Conservation (phyloP, 1,284 basidiomycete genomes). For the Sutorius eximius region DNA sequence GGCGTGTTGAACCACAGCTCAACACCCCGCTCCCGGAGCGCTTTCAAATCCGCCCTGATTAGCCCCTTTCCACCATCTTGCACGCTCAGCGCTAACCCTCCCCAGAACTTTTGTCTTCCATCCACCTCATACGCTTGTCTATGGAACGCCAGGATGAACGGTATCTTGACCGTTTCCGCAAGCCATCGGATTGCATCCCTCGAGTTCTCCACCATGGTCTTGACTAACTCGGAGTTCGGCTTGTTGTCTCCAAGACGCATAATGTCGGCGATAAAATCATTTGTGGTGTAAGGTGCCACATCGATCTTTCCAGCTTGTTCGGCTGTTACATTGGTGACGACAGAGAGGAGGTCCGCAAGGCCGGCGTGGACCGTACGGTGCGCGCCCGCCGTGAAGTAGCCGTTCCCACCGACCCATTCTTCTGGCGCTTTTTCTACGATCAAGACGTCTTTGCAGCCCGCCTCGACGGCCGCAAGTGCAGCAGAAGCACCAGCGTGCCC, state of each 20-base stretch:
- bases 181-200: constrained; percentile 59
- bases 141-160: constrained; percentile 62
- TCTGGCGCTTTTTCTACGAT: constrained; percentile 64
- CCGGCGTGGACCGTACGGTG: constrained; percentile 61
- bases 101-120: constrained; percentile 67
- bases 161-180: constrained; percentile 46
- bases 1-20: constrained; percentile 56
- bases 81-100: constrained; percentile 60
- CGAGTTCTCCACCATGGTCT: constrained; percentile 54
- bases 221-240: constrained; percentile 50
- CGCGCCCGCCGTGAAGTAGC: constrained; percentile 70
- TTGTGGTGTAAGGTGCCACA: constrained; percentile 54
- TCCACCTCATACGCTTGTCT: constrained; percentile 65
- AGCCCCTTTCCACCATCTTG: constrained; percentile 66
- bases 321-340: constrained; percentile 50
- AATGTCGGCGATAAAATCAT: constrained; percentile 57
- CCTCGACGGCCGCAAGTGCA: constrained; percentile 57
- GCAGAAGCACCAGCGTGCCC: constrained; percentile 69
- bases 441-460: constrained; percentile 59
- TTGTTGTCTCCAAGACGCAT: constrained; percentile 54
- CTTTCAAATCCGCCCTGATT: constrained; percentile 55
- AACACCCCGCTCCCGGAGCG: constrained; percentile 50
- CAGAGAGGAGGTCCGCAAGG: constrained; percentile 53
- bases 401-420: constrained; percentile 68
- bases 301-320: constrained; percentile 51